Percentiles rank a stretch among this genome's conserved stretches.
Evolutionary conservation across 352 stramenopile species (phyloP).

Genomic region (Phytophthora sp.): DNA sequence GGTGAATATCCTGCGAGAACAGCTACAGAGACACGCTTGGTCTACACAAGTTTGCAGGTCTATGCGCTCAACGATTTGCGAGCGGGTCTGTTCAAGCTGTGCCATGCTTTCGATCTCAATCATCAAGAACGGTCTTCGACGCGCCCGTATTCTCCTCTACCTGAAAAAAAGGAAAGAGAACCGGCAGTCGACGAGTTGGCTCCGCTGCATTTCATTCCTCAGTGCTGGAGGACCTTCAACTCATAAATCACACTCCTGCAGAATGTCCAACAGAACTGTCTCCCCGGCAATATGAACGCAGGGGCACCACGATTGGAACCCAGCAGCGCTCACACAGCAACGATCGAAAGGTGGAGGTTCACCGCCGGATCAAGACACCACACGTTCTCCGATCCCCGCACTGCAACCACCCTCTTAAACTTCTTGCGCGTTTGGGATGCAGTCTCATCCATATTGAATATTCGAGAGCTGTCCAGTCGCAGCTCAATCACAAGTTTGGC

Average conservation of each 20-base stretch:
- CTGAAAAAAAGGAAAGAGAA: too few species aligned
- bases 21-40: too few species aligned
- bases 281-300: constrained; percentile 24
- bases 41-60: too few species aligned
- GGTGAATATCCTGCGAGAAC: too few species aligned
- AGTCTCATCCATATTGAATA: constrained; percentile 4
- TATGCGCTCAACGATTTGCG: too few species aligned
- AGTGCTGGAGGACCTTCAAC: too few species aligned
- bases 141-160: too few species aligned
- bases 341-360: constrained; percentile 38
- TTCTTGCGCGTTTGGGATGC: background rate
- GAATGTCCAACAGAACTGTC: background rate
- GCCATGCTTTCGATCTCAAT: too few species aligned
- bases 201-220: too few species aligned
- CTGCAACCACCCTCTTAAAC: background rate
- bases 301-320: constrained; percentile 21
- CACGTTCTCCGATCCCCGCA: background rate
- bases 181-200: too few species aligned
- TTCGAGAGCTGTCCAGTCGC: background rate
- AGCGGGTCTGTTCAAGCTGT: too few species aligned
- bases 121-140: too few species aligned
- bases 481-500: background rate
- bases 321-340: constrained; percentile 29
- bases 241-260: constrained; percentile 3
- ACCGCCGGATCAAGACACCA: background rate